phyloP scores from a whole-genome alignment of 2,329 filamentous ascomycete species.

The Pseudogymnoascus verrucosus region DNA sequence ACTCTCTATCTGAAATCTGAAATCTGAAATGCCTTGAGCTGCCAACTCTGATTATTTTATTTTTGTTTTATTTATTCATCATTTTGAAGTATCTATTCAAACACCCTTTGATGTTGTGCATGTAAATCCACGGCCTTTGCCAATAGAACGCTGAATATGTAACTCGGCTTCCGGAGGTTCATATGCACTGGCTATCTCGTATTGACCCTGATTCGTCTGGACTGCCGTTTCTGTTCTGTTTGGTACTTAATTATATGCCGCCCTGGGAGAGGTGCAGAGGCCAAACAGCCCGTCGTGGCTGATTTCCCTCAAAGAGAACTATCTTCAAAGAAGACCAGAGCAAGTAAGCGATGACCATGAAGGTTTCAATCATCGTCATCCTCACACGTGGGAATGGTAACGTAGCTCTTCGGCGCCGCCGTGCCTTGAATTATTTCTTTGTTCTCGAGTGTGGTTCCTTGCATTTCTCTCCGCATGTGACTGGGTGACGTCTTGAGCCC shows the following conservation, averaged over 20 bases:
- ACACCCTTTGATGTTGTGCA: background rate
- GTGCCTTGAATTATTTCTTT: conserved; percentile 2
- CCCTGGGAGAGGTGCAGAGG: background rate
- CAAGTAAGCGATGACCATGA: background rate
- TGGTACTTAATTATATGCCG: background rate
- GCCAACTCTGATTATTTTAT: background rate
- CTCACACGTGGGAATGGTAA: background rate
- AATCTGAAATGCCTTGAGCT: background rate
- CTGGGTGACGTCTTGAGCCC: background rate
- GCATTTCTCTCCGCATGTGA: background rate
- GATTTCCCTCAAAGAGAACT: background rate
- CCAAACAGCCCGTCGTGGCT: background rate
- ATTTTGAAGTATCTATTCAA: background rate
- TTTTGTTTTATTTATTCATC: background rate
- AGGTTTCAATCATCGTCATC: background rate
- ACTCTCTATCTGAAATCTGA: too few species aligned
- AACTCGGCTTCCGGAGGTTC: background rate
- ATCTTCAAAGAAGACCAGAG: background rate
- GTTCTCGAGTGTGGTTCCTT: background rate
- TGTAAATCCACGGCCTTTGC: background rate
- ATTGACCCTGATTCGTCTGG: background rate
- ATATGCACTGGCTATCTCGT: background rate
- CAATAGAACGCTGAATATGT: background rate
- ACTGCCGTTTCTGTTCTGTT: background rate
- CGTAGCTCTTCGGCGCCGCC: background rate